Evolutionary conservation across 768 basidiomycete genomes (phyloP), one percentile per base, ranked within the genome.

Genomic region (Macrolepiota dolichaula): DNA sequence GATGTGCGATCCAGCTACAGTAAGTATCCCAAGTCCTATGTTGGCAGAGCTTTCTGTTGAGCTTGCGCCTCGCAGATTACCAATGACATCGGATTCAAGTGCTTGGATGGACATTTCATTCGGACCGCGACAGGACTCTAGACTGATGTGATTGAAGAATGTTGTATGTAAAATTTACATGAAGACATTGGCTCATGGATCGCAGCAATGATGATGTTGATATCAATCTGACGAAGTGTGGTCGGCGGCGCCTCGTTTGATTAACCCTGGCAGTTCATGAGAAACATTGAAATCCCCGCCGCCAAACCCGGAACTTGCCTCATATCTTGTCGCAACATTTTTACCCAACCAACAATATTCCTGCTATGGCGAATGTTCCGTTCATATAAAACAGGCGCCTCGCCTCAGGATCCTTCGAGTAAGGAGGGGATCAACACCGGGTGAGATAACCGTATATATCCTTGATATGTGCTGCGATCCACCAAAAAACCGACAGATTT

Each of bases 1-100:
- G n/a, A 81, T 85, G 83, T 87, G 86, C 63, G 79, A 86, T 65
- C 65, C 81, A 1, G 72, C 75, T 0, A 77, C 79, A 2, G 84
- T 85, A 63, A 64, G 79, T 67, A 27, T 15, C 29, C 19, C 4
- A 44, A 25, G 1, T 9, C 11, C 36, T 27, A 22, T 38, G 44
- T 53, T 22, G 6, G 52, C 27, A 27, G 44, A 13, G 17, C 62
- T 46, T n/a, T 25, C 25, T 15, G 19, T 22, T 49, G 25, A 49
- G 22, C 12, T 27, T 17, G 3, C 42, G 17, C 17, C 42, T 49
- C 47, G 15, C 46, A 81, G 81, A 68, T 83, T 29, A 68, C 73
- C 2, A 79, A 66, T 42, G 75, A 81, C 61, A 78, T 82, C 13
- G 83, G 81, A 2, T 84, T 84, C 70, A 76, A 76, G 54, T 84